Evolutionary conservation across 2,329 filamentous ascomycete genomes (phyloP).

Genomic region (Celoporthe dispersa): DNA sequence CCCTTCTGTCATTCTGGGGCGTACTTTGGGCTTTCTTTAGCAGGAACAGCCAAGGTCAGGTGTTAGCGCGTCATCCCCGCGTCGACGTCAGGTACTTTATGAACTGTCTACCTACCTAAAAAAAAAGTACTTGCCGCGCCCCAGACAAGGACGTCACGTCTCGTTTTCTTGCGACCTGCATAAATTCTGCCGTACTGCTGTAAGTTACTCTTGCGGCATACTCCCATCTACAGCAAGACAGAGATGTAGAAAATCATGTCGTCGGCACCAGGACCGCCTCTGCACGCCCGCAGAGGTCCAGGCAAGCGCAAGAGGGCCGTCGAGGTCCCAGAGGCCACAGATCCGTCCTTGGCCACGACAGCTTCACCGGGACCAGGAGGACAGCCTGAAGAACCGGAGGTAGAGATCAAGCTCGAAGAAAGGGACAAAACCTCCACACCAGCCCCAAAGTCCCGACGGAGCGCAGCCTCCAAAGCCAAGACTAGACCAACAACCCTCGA

Average conservation of each 20-base stretch:
- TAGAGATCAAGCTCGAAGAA: conserved; percentile 20
- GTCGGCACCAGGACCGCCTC: conserved; percentile 19
- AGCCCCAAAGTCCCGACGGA: conserved; percentile 21
- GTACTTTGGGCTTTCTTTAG: conserved; percentile 3
- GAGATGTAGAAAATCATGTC: conserved; percentile 24
- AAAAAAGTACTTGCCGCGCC: conserved; percentile 8
- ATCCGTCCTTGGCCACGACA: conserved; percentile 16
- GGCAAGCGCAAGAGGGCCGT: conserved; percentile 26
- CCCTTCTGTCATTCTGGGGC: conserved; percentile 28
- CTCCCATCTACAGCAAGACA: not conserved
- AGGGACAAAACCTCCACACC: conserved; percentile 6
- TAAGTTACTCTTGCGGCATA: not conserved
- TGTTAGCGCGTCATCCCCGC: conserved; percentile 26
- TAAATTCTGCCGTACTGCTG: not conserved
- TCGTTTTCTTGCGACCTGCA: conserved; percentile 14
- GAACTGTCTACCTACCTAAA: not conserved
- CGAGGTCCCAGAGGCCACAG: conserved; percentile 25
- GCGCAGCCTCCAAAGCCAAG: conserved; percentile 29
- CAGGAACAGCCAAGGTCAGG: conserved; percentile 10
- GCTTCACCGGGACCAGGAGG: not conserved
- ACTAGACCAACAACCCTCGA: conserved; percentile 24
- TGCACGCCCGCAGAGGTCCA: conserved; percentile 19
- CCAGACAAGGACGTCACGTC: conserved; percentile 15
- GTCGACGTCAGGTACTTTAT: conserved; percentile 6
- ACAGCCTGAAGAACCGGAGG: not conserved